Base-by-base conservation (phyloP, 768 basidiomycete genomes). In the Tephrocybe sp. region DNA sequence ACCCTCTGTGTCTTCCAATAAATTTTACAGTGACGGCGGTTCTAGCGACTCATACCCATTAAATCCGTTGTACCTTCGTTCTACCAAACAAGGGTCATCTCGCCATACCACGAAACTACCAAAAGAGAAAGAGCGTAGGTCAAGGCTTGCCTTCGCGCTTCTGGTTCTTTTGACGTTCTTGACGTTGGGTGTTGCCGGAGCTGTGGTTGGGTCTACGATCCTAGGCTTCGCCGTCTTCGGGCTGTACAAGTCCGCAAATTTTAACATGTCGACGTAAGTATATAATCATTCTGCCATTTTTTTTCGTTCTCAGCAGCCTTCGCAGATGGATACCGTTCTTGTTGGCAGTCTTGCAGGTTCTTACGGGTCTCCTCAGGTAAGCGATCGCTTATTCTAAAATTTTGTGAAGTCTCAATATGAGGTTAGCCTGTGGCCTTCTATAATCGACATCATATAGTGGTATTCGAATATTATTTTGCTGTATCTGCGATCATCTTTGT, bases 261-360 rank as follows among this genome's bases (percentile, higher is more conserved):
- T 74, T 41, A 69, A 75, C 47, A 76, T 81, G 74, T 79, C 77
- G 17, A 79, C 78, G 73, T 79, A 58, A 35, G 74, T 63, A 17
- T 49, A 10, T 38, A 41, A 19, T 46, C 4, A 31, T 19, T 57
- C 31, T 32, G 8, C 22, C 38, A 20, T 31, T 43, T 53, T 39
- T n/a, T 39, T 49, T 33, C 30, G 42, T 16, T 30, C 40, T 45
- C 45, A 16, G 42, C 13, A 40, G 33, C 44, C 35, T 20, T 22
- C 32, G 26, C 53, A 77, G 74, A 31, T 78, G 75, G 76, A 71
- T 76, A 44, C 76, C 76, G 1, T 74, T 77, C 49, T 51, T 77
- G 30, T 60, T 76, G 42, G 76, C 75, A 6, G 53, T 74, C 10
- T 67, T 76, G 43, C 72, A 75, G 52, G 70, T 71, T 32, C 60